These are phyloP conservation scores for Mucor ambiguus DNA, from an alignment of 371 early-diverging fungal species.

Conservation along the genomic window DNA sequence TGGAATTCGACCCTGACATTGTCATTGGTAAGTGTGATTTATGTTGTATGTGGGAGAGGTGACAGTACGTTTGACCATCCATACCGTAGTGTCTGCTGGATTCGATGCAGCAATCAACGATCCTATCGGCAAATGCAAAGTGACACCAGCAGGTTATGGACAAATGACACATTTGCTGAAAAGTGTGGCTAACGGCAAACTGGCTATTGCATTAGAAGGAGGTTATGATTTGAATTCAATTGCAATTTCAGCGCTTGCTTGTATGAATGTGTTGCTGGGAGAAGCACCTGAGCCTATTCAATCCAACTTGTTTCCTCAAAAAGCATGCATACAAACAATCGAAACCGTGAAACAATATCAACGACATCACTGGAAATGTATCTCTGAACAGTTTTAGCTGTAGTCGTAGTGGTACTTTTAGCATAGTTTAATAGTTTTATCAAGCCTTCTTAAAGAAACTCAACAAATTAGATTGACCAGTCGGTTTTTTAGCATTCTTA, in stretches of 20 bases:
- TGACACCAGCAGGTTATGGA: constrained; percentile 84
- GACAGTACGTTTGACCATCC: not conserved
- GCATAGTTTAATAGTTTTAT: not conserved
- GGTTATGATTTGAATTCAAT: constrained; percentile 83
- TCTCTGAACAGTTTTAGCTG: not conserved
- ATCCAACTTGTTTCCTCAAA: constrained; percentile 34
- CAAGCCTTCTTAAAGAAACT: constrained; percentile 22
- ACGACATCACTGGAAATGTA: constrained; percentile 52
- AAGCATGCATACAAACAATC: constrained; percentile 51
- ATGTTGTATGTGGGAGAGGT: too few species aligned
- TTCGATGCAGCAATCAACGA: constrained; percentile 92
- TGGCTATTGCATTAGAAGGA: constrained; percentile 82
- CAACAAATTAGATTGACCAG: constrained; percentile 15
- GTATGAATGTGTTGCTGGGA: constrained; percentile 74
- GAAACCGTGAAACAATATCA: constrained; percentile 52
- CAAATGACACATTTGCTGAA: constrained; percentile 85
- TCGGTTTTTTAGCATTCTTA: constrained; percentile 1
- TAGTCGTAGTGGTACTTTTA: not conserved
- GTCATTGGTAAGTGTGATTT: constrained; percentile 65
- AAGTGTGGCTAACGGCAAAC: constrained; percentile 67
- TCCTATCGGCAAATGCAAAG: constrained; percentile 81
- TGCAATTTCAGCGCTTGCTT: constrained; percentile 75
- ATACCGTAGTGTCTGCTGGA: constrained; percentile 74
- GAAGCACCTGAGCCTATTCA: constrained; percentile 50
- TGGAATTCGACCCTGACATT: constrained; percentile 83